Evolutionary conservation across 371 early-diverging fungal species (phyloP).

Genomic region (Mortierella polycephala): DNA sequence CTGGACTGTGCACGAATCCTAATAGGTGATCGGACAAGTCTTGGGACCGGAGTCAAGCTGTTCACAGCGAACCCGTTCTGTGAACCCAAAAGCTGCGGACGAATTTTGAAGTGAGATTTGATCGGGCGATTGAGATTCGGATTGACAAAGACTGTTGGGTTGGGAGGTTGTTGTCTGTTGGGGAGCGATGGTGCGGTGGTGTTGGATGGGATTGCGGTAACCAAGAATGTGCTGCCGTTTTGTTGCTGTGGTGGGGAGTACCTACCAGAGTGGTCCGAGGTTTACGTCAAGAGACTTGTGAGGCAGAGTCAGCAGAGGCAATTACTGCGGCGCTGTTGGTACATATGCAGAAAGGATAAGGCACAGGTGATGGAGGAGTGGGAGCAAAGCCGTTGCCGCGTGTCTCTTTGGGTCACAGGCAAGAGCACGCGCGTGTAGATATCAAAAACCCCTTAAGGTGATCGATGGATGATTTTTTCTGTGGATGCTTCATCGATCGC

Average conservation of each 20-base stretch:
- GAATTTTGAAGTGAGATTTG: constrained; percentile 10
- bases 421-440: too few relatives aligned
- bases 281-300: constrained; percentile 1
- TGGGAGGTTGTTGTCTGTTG: constrained; percentile 75
- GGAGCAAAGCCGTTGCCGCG: too few relatives aligned
- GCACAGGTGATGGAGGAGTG: too few relatives aligned
- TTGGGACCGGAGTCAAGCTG: constrained; percentile 78
- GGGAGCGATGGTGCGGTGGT: constrained; percentile 70
- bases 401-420: too few relatives aligned
- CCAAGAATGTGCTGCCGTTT: constrained; percentile 77
- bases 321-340: not conserved
- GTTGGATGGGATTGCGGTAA: constrained; percentile 66
- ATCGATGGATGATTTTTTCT: constrained; percentile 12
- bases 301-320: not conserved
- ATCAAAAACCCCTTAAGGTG: constrained; percentile 5
- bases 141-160: constrained; percentile 77
- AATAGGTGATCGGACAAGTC: constrained; percentile 69
- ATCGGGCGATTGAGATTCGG: constrained; percentile 60
- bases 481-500: constrained; percentile 27
- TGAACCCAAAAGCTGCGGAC: constrained; percentile 56
- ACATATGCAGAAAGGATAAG: too few relatives aligned
- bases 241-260: constrained; percentile 78
- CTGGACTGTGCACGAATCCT: constrained; percentile 71
- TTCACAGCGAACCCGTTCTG: constrained; percentile 78
- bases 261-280: constrained; percentile 74